Percentiles rank a stretch among this genome's conserved stretches.
These are phyloP conservation scores for Sparassis latifolia DNA, from an alignment of 1,284 basidiomycete species.

Conservation along the genomic window DNA sequence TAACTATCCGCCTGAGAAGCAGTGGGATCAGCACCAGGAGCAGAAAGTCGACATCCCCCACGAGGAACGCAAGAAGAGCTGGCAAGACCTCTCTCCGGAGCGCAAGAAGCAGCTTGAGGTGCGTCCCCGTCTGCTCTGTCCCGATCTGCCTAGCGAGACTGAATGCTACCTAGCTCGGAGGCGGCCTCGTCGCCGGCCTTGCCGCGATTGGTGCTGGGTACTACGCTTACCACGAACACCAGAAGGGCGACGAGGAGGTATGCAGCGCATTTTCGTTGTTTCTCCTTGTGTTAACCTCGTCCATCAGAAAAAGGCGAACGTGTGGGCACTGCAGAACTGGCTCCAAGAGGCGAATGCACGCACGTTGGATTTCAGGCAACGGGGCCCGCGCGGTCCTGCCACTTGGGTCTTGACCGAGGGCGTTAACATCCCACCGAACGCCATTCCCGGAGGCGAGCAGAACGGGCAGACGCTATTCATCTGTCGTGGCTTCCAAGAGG, in stretches of 20 bases:
- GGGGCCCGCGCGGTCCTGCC: conserved; percentile 41
- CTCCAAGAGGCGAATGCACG: conserved; percentile 47
- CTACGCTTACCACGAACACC: conserved; percentile 48
- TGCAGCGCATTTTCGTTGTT: conserved; percentile 6
- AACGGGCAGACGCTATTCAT: conserved; percentile 49
- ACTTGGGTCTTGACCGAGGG: conserved; percentile 60
- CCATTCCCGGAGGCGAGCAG: conserved; percentile 53
- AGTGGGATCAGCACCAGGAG: conserved; percentile 24
- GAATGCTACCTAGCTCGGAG: conserved; percentile 44
- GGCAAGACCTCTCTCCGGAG: conserved; percentile 48
- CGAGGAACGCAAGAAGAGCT: conserved; percentile 48
- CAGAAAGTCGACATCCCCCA: conserved; percentile 33
- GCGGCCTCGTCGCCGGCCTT: conserved; percentile 50
- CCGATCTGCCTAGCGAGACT: neutral
- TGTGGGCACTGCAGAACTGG: conserved; percentile 52
- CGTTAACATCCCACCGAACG: conserved; percentile 48
- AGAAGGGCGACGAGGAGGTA: conserved; percentile 54
- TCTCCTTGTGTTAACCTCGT: neutral
- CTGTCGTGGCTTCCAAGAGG: conserved; percentile 53
- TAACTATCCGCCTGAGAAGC: conserved; percentile 9
- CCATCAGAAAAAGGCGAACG: conserved; percentile 41
- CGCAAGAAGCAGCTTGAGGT: conserved; percentile 58
- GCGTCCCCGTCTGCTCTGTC: conserved; percentile 5
- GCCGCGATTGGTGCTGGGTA: conserved; percentile 46
- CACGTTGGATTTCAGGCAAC: conserved; percentile 38